Evolutionary conservation across 768 basidiomycete species (phyloP).

Genomic region (Dentipellis sp.): DNA sequence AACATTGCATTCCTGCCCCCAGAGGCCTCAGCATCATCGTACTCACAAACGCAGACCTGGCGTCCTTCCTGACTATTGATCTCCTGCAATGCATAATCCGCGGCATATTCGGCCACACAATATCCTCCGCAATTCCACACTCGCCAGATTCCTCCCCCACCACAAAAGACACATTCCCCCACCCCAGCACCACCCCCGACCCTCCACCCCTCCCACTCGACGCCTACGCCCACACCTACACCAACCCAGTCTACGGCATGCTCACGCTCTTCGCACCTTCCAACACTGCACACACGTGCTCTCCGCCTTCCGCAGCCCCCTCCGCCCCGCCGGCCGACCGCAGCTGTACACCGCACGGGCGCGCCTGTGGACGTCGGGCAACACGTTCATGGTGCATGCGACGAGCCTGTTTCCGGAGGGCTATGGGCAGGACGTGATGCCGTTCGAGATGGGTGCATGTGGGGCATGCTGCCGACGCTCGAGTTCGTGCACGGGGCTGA

Average conservation of each 20-base stretch:
- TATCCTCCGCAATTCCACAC: neutral
- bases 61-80: neutral
- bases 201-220: neutral
- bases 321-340: neutral
- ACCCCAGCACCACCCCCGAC: neutral
- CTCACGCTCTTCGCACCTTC: neutral
- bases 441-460: neutral
- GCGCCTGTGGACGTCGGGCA: neutral
- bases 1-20: neutral
- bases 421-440: neutral
- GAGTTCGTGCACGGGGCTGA: neutral
- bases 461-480: neutral
- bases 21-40: constrained; percentile 3
- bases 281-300: neutral
- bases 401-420: neutral
- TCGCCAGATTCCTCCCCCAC: neutral
- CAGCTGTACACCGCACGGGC: neutral
- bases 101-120: neutral
- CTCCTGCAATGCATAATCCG: neutral
- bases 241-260: neutral
- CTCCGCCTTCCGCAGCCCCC: neutral
- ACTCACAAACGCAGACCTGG: constrained; percentile 1
- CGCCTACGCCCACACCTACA: neutral
- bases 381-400: neutral
- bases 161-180: too few relatives aligned